phyloP scores from a whole-genome alignment of 257 asterid species.

The Ajuga chamaepitys region DNA sequence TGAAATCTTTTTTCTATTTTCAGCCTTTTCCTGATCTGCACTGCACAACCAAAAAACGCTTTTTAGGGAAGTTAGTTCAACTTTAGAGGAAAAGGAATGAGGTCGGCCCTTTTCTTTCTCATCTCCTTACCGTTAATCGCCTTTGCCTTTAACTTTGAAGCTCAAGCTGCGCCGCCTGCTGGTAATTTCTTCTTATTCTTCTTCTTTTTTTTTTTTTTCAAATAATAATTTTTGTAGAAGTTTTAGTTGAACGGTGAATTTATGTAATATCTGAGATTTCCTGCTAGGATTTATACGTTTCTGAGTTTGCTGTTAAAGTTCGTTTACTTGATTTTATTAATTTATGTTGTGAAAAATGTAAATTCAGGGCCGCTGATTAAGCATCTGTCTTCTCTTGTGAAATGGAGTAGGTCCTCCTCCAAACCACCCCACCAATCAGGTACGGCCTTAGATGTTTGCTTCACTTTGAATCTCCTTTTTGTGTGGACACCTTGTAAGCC shows the following conservation, averaged over 20 bases:
- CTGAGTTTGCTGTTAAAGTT: neutral
- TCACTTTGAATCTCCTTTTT: neutral
- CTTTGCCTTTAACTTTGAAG: slow-evolving; percentile 43
- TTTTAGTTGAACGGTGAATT: neutral
- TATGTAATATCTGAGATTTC: neutral
- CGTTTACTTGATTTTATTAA: neutral
- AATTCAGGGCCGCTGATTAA: slow-evolving; percentile 79
- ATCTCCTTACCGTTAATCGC: slow-evolving; percentile 33
- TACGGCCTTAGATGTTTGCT: slow-evolving; percentile 7
- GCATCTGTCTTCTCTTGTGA: slow-evolving; percentile 72
- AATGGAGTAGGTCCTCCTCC: slow-evolving; percentile 81
- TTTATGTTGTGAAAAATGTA: neutral
- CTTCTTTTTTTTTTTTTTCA: neutral
- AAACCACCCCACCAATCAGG: slow-evolving; percentile 79
- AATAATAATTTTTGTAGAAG: too few species aligned
- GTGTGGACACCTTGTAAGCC: neutral
- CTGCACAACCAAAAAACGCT: neutral
- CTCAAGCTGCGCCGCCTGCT: slow-evolving; percentile 83
- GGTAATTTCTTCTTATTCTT: too few species aligned
- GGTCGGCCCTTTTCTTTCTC: slow-evolving; percentile 37
- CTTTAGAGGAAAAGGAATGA: slow-evolving; percentile 31
- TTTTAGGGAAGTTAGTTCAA: slow-evolving; percentile 7
- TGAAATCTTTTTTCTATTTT: too few species aligned
- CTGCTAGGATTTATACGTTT: neutral
- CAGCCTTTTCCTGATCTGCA: slow-evolving; percentile 29